phyloP scores from a whole-genome alignment of 345 rosid species.

The Eucalyptus leucophloia region DNA sequence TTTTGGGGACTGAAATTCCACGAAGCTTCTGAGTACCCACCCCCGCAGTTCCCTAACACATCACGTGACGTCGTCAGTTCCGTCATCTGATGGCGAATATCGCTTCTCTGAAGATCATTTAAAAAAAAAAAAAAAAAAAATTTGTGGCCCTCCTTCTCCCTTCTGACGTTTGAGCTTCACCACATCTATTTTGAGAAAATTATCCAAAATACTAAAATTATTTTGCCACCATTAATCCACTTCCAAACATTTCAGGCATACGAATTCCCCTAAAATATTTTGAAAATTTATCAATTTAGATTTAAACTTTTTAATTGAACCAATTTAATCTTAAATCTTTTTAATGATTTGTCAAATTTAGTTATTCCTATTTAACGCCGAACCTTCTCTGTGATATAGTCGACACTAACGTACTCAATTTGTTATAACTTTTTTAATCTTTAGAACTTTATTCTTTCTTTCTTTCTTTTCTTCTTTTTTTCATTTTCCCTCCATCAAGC shows the following conservation, averaged over 20 bases:
- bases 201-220: neutral
- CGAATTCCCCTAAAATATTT: no score
- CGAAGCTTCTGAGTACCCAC: neutral
- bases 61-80: neutral
- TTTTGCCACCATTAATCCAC: no score
- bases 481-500: neutral
- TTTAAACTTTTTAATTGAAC: accelerated
- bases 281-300: no score
- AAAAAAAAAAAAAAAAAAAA: no score
- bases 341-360: no score
- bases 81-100: neutral
- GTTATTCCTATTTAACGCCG: accelerated
- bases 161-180: neutral
- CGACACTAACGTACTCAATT: no score
- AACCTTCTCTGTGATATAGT: no score
- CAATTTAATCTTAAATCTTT: no score
- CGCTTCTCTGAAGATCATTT: neutral
- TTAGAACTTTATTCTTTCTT: no score
- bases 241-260: no score
- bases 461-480: no score
- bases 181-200: neutral
- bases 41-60: neutral
- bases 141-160: neutral
- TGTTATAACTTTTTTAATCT: no score
- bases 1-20: neutral